Evolutionary conservation across 306 rosid genomes (phyloP), one percentile per base, ranked within the genome.

Genomic region (Macrotyloma uniflorum): DNA sequence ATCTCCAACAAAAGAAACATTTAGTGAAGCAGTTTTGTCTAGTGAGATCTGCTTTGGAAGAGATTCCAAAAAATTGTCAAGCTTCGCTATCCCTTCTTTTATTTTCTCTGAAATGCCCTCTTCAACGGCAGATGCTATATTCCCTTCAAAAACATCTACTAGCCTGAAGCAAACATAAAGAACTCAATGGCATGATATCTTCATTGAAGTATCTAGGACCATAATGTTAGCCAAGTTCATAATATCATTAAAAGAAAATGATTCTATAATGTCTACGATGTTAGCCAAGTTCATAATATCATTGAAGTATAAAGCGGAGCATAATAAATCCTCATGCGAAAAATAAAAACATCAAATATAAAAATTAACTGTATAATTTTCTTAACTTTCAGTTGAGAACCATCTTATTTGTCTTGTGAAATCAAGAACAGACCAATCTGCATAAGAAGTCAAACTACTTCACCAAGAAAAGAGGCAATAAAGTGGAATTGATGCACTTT

Each of bases 81-180:
- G 90, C 78, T 81, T 84, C 57, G 11, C n/a, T 70, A 94, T 79
- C 79, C 88, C 97, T 80, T 89, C 97, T 55, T 14, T 65, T 74
- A 90, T 71, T 80, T 90, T 89, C n/a, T 80, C 81, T 20, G 96
- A 83, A 77, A 92, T 82, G 30, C 68, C 85, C 13, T 90, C 86
- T 83, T 94, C 97, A 66, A 94, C 83, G 30, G 87, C 84, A 78
- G 93, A 88, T 82, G 75, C 84, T 85, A 94, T 90, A 78, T 79
- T 59, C 22, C 78, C 87, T 85, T 72, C 78, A 76, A 91, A 92
- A 42, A 81, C 85, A 79, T 91, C 87, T 50, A 92, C 81, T 59
- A 92, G 58, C 86, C 98, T 94, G 87, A 76, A 70, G 84, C 33
- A 79, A 68, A 71, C 62, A 77, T 46, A 73, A 46, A 45, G 24